phyloP scores from a whole-genome alignment of 768 basidiomycete species.

The Hemileccinum rubropunctum region DNA sequence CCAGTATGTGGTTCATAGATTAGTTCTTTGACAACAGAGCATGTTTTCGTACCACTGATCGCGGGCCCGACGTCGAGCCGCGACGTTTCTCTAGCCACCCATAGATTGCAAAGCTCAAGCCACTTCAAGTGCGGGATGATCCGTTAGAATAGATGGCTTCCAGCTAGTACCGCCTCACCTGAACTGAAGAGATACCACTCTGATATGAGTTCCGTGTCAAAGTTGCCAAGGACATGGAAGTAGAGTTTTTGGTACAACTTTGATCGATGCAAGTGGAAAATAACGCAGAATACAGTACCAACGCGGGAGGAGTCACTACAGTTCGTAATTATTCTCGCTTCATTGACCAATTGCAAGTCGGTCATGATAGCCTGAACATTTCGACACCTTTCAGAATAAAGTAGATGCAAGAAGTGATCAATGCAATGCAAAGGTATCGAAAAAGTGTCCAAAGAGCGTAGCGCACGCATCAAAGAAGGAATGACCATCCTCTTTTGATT shows the following conservation, averaged over 20 bases:
- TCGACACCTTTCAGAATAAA: background rate
- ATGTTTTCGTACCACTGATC: conserved; percentile 51
- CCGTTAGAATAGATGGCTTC: conserved; percentile 2
- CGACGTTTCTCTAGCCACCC: conserved; percentile 48
- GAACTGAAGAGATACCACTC: conserved; percentile 59
- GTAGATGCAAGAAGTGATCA: background rate
- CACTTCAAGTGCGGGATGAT: conserved; percentile 44
- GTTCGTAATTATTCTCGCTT: background rate
- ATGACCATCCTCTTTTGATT: background rate
- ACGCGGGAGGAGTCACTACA: too few species aligned
- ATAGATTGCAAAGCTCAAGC: conserved; percentile 61
- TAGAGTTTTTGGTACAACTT: background rate
- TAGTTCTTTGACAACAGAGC: background rate
- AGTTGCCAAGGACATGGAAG: conserved; percentile 63
- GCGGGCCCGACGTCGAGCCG: conserved; percentile 45
- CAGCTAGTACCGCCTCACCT: conserved; percentile 42
- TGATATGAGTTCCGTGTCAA: conserved; percentile 75
- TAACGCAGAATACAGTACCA: too few species aligned
- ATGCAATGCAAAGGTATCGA: conserved; percentile 1
- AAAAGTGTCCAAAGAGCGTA: background rate
- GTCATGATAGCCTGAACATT: background rate
- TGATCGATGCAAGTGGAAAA: too few species aligned
- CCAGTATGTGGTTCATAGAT: background rate
- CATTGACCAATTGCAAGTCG: background rate
- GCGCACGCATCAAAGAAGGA: background rate